Evolutionary conservation across 2,329 filamentous ascomycete genomes (phyloP).

Genomic region (Cadophora gregata): DNA sequence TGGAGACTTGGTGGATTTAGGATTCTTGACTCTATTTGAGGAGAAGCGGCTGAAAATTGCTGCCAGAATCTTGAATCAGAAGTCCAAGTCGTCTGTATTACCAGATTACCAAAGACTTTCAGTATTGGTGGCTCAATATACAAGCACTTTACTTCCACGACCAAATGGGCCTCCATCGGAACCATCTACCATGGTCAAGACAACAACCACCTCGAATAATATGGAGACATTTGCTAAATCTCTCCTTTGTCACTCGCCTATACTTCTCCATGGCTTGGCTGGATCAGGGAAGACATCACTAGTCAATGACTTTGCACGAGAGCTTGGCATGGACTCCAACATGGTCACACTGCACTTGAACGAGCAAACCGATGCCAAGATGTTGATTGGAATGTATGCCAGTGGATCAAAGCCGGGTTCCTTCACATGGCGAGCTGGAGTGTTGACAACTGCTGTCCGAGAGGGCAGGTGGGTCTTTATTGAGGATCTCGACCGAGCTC

Average conservation of each 20-base stretch:
- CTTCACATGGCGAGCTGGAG: constrained; percentile 90
- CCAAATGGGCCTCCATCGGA: constrained; percentile 56
- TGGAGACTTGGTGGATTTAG: constrained; percentile 76
- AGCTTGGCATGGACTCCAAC: constrained; percentile 76
- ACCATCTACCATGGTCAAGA: constrained; percentile 66
- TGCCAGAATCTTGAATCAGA: constrained; percentile 19
- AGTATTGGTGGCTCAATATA: constrained; percentile 67
- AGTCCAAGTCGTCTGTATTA: neutral
- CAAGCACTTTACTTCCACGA: constrained; percentile 69
- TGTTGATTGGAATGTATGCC: constrained; percentile 92
- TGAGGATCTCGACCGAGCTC: constrained; percentile 93
- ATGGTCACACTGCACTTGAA: constrained; percentile 97
- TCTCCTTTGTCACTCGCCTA: constrained; percentile 71
- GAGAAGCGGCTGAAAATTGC: constrained; percentile 46
- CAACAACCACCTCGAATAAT: constrained; percentile 75
- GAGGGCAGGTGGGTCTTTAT: constrained; percentile 98
- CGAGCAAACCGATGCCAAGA: constrained; percentile 97
- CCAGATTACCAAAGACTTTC: constrained; percentile 55
- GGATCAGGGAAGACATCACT: constrained; percentile 92
- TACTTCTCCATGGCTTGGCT: constrained; percentile 81
- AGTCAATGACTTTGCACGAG: constrained; percentile 79
- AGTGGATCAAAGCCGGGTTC: constrained; percentile 86
- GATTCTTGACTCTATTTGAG: constrained; percentile 69
- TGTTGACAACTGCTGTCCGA: constrained; percentile 89
- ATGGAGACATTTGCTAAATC: constrained; percentile 70